Evolutionary conservation across 306 rosid species (phyloP).

Genomic region (Cucurbita pepo): DNA sequence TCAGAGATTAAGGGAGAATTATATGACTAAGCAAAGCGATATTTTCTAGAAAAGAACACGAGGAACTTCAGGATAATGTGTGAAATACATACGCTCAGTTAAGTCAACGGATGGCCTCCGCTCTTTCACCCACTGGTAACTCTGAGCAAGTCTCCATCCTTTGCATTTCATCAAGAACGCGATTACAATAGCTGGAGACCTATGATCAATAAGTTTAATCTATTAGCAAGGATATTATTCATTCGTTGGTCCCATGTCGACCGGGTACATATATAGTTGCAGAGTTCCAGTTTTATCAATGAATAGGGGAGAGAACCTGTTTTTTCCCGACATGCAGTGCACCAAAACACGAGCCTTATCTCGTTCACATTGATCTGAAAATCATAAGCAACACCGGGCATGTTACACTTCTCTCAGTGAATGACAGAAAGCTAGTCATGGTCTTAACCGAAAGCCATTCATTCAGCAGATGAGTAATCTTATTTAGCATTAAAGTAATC

Average conservation of each 20-base stretch:
- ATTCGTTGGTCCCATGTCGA: neutral
- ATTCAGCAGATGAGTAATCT: neutral
- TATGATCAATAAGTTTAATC: slow-evolving; percentile 8
- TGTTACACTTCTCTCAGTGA: neutral
- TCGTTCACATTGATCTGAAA: slow-evolving; percentile 82
- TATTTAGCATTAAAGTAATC: neutral
- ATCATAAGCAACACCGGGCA: neutral
- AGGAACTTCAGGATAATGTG: neutral
- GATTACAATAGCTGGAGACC: slow-evolving; percentile 93
- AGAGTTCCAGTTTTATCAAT: neutral
- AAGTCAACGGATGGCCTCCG: slow-evolving; percentile 64
- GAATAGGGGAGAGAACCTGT: slow-evolving; percentile 26
- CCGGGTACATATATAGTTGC: neutral
- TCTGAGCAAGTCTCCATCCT: slow-evolving; percentile 85
- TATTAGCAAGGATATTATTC: neutral
- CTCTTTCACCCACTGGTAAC: slow-evolving; percentile 90
- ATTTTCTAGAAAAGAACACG: neutral
- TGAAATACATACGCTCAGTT: slow-evolving; percentile 35
- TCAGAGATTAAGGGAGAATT: neutral
- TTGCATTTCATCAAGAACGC: slow-evolving; percentile 84
- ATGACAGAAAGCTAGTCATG: neutral
- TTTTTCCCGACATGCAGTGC: slow-evolving; percentile 98
- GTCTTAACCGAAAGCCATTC: neutral
- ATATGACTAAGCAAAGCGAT: neutral
- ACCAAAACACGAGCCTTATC: slow-evolving; percentile 95